Evolutionary conservation across 352 stramenopile genomes (phyloP), one percentile per base, ranked within the genome.

Genomic region (Thalassiosira ordinaria): DNA sequence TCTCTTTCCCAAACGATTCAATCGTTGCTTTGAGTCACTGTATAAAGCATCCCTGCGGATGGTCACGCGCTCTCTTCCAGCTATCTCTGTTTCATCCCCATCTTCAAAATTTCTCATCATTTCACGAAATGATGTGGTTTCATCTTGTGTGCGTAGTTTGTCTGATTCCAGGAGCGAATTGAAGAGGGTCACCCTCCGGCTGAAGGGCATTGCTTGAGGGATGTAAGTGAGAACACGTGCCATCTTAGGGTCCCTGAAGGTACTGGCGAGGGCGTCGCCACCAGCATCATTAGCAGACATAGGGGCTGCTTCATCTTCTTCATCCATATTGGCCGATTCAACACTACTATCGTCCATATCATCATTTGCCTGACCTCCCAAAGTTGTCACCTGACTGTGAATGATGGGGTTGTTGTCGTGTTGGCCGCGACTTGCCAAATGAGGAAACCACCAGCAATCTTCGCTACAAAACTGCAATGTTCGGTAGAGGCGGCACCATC

Each of bases 11-110:
- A 98, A 91, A n/a, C 83, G 78, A 63, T 96, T 97, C 26, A 98
- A 89, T 60, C 95, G 93, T 31, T 84, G 80, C 56, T 98, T 90
- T 11, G 94, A 96, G 83, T 98, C 95, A 78, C 93, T 84, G 53
- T 98, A 92, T 26, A 98, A 84, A 1, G 91, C 29, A 66, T 91
- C 78, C 51, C 89, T 74, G n/a, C 73, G 78, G 47, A 95, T 91
- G 52, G 66, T 73, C 14, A 93, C 76, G 18, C 69, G 77, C 47
- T 90, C 88, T 78, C 84, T 76, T 31, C 80, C 84, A 55, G 80
- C 59, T 44, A 88, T 47, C 9, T 71, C 47, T 26, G 39, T 39
- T 49, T 65, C 67, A 0, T 77, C 51, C n/a, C 41, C 49, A 22
- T 78, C 56, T 27, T 74, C 77, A 76, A 87, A 84, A 41, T 78